phyloP scores from a whole-genome alignment of 805 yeast genomes.

The Lachancea cidri region DNA sequence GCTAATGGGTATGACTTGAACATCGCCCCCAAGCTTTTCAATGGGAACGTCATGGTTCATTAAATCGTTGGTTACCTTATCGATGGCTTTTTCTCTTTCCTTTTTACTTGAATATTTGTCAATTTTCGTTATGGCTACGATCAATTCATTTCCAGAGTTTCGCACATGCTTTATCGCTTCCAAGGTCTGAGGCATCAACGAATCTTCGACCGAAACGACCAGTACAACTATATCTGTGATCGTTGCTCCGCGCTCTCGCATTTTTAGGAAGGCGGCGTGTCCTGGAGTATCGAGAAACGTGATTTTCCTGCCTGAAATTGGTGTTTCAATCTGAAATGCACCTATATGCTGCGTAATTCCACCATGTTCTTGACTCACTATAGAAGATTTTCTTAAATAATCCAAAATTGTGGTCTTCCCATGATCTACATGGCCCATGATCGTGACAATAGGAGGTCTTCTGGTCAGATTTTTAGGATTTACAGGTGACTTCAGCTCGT shows the following conservation, averaged over 20 bases:
- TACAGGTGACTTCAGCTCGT: conserved; percentile 51
- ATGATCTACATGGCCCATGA: conserved; percentile 99
- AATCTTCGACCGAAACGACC: conserved; percentile 96
- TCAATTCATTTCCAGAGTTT: conserved; percentile 43
- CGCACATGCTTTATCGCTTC: conserved; percentile 94
- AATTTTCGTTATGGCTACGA: conserved; percentile 90
- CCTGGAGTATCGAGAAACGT: conserved; percentile 98
- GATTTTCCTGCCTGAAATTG: conserved; percentile 64
- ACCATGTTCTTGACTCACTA: conserved; percentile 83
- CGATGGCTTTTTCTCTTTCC: conserved; percentile 55
- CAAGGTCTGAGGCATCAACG: conserved; percentile 94
- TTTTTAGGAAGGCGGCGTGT: conserved; percentile 91
- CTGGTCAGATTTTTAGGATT: conserved; percentile 47
- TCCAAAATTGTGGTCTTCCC: conserved; percentile 95
- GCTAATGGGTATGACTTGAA: conserved; percentile 81
- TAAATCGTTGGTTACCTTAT: conserved; percentile 72
- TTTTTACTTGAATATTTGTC: conserved; percentile 50
- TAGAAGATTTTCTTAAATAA: conserved; percentile 73
- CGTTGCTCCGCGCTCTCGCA: conserved; percentile 95
- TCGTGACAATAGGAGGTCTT: conserved; percentile 91
- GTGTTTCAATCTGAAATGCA: conserved; percentile 85
- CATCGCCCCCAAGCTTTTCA: conserved; percentile 94
- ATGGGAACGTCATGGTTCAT: conserved; percentile 73
- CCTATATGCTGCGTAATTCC: conserved; percentile 98
- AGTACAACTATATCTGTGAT: conserved; percentile 87